Percentiles rank a stretch among this genome's conserved stretches.
phyloP scores from a whole-genome alignment of 2,329 filamentous ascomycete species.

The Magnaporthales sp. region DNA sequence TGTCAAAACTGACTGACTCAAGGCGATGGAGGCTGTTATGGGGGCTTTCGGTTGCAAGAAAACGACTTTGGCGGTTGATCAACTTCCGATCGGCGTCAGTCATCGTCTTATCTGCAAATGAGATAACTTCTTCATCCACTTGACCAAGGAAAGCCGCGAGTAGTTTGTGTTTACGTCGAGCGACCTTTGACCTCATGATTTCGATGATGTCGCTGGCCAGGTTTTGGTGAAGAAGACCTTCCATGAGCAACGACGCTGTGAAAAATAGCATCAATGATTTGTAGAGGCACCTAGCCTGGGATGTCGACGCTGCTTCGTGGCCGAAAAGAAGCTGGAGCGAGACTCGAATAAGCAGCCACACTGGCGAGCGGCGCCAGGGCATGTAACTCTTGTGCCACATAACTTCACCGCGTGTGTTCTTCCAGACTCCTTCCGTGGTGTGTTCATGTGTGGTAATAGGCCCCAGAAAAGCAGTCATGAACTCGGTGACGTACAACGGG shows the following conservation, averaged over 20 bases:
- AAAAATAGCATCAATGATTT: conserved; percentile 3
- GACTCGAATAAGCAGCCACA: background rate
- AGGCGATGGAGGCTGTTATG: no score
- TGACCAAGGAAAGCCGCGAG: background rate
- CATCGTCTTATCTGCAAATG: background rate
- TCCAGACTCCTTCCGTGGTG: background rate
- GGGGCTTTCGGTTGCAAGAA: no score
- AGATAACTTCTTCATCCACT: background rate
- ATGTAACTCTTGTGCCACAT: background rate
- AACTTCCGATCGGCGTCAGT: no score
- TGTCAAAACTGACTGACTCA: no score
- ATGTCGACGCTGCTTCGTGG: background rate
- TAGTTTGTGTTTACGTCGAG: background rate
- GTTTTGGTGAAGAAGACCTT: background rate
- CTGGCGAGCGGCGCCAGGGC: background rate
- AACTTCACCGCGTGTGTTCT: background rate
- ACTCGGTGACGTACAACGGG: background rate
- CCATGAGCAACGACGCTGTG: background rate
- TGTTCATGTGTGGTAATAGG: background rate
- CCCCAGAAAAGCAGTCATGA: background rate
- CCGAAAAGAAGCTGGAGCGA: background rate
- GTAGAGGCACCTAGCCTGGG: background rate
- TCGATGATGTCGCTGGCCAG: background rate
- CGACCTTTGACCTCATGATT: background rate
- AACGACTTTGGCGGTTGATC: no score